Evolutionary conservation across 2,329 filamentous ascomycete genomes (phyloP).

Genomic region (Colletotrichum sp.): DNA sequence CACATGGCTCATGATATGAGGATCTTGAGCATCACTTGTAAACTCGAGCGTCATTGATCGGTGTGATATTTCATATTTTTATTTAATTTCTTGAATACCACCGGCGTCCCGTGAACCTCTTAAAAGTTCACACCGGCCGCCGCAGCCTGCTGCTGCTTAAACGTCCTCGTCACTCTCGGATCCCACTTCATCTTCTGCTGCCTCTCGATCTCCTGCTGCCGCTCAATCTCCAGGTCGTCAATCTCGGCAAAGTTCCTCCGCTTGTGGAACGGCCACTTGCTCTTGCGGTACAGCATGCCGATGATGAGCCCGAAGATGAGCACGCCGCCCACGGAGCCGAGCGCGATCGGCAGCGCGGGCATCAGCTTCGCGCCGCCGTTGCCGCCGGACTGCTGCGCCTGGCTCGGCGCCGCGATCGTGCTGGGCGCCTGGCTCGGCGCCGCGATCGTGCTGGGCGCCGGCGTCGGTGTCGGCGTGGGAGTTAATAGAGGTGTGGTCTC

Average conservation of each 20-base stretch:
- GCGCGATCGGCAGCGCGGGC: conserved; percentile 22
- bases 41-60: rapidly evolving
- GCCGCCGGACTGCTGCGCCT: not conserved
- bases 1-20: no score
- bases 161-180: conserved; percentile 8
- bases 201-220: conserved; percentile 16
- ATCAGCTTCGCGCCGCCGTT: conserved; percentile 10
- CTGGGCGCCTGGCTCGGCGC: not conserved
- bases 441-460: not conserved
- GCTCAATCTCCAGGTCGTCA: conserved; percentile 16
- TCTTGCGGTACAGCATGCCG: conserved; percentile 19
- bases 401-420: conserved; percentile 5
- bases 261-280: conserved; percentile 10
- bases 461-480: not conserved
- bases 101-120: not conserved
- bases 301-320: conserved; percentile 14
- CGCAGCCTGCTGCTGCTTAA: not conserved
- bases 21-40: not conserved
- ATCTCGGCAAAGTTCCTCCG: conserved; percentile 4
- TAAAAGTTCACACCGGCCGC: conserved; percentile 9
- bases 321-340: conserved; percentile 19
- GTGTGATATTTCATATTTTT: not conserved
- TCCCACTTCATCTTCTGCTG: conserved; percentile 22
- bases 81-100: not conserved
- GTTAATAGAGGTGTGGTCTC: not conserved